Percentiles rank a stretch among this genome's conserved stretches.
phyloP scores from a whole-genome alignment of 345 rosid species.

The Anacardium occidentale region DNA sequence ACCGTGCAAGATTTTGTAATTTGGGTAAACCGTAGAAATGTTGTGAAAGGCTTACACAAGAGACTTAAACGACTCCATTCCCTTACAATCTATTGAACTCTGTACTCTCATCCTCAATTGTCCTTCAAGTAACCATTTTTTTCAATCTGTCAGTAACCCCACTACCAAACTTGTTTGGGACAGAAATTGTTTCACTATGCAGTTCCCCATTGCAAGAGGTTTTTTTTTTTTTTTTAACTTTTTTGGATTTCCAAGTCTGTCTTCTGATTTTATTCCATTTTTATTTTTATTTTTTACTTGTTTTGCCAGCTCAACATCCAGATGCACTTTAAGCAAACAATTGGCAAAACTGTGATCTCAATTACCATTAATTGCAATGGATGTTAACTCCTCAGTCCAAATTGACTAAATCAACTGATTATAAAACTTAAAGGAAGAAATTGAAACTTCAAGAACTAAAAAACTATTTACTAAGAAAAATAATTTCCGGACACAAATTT shows the following conservation, averaged over 20 bases:
- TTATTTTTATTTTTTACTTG: background rate
- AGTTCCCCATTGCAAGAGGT: background rate
- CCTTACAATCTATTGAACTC: background rate
- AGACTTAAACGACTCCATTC: background rate
- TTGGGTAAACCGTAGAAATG: background rate
- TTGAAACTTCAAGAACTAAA: slow-evolving; percentile 8
- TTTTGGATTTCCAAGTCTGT: background rate
- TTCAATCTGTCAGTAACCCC: background rate
- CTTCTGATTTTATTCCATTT: too few species aligned
- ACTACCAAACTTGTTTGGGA: background rate
- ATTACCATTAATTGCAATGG: background rate
- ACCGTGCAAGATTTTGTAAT: background rate
- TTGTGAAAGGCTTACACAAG: background rate
- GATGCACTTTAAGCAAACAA: slow-evolving; percentile 6
- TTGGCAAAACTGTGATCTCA: background rate
- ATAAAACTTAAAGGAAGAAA: background rate
- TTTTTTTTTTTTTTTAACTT: background rate
- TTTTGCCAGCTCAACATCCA: background rate
- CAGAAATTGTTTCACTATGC: background rate
- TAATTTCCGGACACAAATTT: background rate
- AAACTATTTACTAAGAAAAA: background rate
- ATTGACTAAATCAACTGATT: background rate
- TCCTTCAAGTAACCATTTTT: background rate
- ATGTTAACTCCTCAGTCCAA: background rate
- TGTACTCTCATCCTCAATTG: background rate